Percentiles rank a stretch among this genome's conserved stretches.
These are phyloP conservation scores for Smallanthus sonchifolius DNA, from an alignment of 129 eudicot genomes.

Conservation along the genomic window DNA sequence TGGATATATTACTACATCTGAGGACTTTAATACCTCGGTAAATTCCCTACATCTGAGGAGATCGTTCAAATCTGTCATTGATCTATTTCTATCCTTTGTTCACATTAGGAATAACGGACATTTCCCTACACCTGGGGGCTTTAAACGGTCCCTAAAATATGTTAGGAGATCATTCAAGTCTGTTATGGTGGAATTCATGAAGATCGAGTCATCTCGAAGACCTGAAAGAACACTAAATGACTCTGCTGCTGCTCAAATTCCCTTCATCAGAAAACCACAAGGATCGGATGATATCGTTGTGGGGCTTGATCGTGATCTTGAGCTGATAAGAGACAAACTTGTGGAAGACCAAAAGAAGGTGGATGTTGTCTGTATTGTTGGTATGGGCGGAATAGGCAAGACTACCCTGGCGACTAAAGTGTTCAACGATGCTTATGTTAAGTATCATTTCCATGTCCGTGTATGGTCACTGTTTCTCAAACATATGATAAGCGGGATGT, in stretches of 20 bases:
- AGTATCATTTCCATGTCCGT: conserved; percentile 13
- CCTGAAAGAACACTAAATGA: not conserved
- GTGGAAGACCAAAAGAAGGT: not conserved
- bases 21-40: not conserved
- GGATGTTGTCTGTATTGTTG: conserved; percentile 11
- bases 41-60: no score
- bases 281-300: not conserved
- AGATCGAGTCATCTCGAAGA: not conserved
- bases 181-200: not conserved
- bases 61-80: no score
- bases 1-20: not conserved
- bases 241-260: not conserved
- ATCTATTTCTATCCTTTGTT: not conserved
- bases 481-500: conserved; percentile 5
- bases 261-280: not conserved
- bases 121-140: not conserved
- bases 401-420: conserved; percentile 35
- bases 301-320: not conserved
- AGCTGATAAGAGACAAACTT: conserved; percentile 4
- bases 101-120: not conserved
- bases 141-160: not conserved
- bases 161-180: conserved; percentile 5
- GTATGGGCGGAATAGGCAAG: conserved; percentile 39
- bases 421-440: conserved; percentile 3
- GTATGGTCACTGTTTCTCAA: conserved; percentile 37